These are phyloP conservation scores for Triticum monococcum DNA, from an alignment of 176 grass and related monocot genomes.

Conservation along the genomic window DNA sequence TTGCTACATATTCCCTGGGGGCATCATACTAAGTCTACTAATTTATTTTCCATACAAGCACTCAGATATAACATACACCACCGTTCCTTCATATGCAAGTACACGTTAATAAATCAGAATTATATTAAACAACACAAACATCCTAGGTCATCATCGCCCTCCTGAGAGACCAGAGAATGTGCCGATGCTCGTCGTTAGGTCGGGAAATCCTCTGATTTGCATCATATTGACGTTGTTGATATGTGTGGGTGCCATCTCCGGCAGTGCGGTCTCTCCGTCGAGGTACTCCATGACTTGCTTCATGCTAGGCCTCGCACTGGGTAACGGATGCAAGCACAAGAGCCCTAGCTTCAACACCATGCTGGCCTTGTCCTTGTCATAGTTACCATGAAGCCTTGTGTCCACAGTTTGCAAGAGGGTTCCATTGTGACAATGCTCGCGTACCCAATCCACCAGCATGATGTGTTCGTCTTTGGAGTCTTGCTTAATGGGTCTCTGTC, in stretches of 20 bases:
- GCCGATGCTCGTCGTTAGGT: neutral
- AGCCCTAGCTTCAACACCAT: neutral
- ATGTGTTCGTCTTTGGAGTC: neutral
- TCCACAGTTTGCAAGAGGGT: neutral
- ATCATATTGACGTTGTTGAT: neutral
- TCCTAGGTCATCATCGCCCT: neutral
- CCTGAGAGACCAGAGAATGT: neutral
- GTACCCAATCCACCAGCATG: conserved; percentile 5
- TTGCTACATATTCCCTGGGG: neutral
- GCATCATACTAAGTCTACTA: neutral
- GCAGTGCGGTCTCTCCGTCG: neutral
- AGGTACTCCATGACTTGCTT: neutral
- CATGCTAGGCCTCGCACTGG: neutral
- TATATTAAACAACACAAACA: neutral
- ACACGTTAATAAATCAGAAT: neutral
- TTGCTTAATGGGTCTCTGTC: neutral
- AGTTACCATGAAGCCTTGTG: neutral
- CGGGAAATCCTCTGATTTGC: neutral
- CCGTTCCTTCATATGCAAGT: neutral
- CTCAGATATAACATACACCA: neutral
- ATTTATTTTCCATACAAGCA: neutral
- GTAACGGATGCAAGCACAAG: neutral
- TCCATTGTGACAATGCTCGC: neutral
- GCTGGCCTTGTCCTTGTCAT: neutral
- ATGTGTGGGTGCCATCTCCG: neutral